A percentile compares a stretch with the other conserved stretches of the same genome.
Evolutionary conservation across 2,329 filamentous ascomycete species (phyloP).

Genomic region (Setomelanomma holmii): DNA sequence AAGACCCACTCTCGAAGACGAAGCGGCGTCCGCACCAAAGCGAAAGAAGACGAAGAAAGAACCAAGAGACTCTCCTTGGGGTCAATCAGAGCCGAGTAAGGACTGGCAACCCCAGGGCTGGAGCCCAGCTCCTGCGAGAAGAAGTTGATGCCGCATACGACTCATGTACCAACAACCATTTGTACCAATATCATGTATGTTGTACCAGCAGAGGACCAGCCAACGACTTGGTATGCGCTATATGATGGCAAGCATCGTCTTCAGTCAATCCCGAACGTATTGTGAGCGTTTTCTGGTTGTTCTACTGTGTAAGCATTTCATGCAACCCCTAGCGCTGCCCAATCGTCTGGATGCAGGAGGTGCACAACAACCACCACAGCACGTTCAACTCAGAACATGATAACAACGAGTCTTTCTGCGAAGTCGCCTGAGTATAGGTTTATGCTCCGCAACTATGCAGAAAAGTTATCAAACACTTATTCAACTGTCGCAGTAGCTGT

Average conservation of each 20-base stretch:
- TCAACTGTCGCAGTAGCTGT: too few relatives aligned
- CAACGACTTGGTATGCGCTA: not conserved
- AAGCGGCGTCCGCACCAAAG: conserved; percentile 26
- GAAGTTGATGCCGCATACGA: conserved; percentile 13
- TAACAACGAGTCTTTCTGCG: too few relatives aligned
- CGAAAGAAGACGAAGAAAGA: conserved; percentile 33
- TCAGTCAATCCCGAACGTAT: too few relatives aligned
- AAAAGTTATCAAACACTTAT: too few relatives aligned
- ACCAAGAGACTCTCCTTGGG: conserved; percentile 51
- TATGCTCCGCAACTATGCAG: too few relatives aligned
- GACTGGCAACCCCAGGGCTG: conserved; percentile 57
- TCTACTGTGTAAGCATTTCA: too few relatives aligned
- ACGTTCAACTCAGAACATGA: too few relatives aligned
- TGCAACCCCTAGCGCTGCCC: too few relatives aligned
- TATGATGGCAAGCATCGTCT: not conserved
- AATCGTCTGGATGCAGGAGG: too few relatives aligned
- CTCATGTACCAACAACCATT: conserved; percentile 3
- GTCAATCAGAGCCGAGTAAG: conserved; percentile 47
- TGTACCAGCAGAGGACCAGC: not conserved
- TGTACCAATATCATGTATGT: not conserved
- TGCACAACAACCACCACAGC: too few relatives aligned
- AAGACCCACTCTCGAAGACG: conserved; percentile 23
- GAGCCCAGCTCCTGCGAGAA: conserved; percentile 51
- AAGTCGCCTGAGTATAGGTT: too few relatives aligned
- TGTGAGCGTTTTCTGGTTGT: too few relatives aligned